A percentile compares a stretch with the other conserved stretches of the same genome.
Conservation (phyloP, 1,284 basidiomycete species). For the Boletus calvinii region DNA sequence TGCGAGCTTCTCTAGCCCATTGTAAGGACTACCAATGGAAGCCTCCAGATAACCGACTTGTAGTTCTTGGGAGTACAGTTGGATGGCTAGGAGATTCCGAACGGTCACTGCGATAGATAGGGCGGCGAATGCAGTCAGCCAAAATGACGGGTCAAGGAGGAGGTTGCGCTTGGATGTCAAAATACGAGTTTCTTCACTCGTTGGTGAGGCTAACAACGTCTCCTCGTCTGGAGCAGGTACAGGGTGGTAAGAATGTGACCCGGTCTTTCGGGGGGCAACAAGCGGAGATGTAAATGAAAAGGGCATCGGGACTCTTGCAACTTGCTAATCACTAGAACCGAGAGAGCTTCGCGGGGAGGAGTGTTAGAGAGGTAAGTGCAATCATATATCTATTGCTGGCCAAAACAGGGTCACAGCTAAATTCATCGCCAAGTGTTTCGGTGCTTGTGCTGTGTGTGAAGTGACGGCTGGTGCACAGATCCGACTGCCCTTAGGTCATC, state of each 20-base stretch:
- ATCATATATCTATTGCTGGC: constrained; percentile 7
- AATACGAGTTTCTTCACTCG: background rate
- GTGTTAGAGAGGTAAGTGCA: background rate
- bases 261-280: background rate
- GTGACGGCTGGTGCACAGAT: background rate
- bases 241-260: constrained; percentile 12
- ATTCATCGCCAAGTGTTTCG: background rate
- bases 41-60: constrained; percentile 7
- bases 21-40: constrained; percentile 24
- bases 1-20: constrained; percentile 22
- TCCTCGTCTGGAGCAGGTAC: constrained; percentile 23
- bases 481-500: constrained; percentile 1
- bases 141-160: constrained; percentile 17
- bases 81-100: constrained; percentile 24
- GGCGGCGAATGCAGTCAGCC: constrained; percentile 21
- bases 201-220: constrained; percentile 5
- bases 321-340: background rate
- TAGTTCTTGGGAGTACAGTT: constrained; percentile 3
- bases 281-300: constrained; percentile 6
- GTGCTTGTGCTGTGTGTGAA: constrained; percentile 13
- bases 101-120: constrained; percentile 24
- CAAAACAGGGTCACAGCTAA: background rate
- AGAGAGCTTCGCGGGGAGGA: background rate
- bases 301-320: constrained; percentile 9
- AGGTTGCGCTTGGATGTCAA: background rate